These are phyloP conservation scores for Sporisorium exsertum DNA, from an alignment of 1,284 basidiomycete species.

Conservation along the genomic window DNA sequence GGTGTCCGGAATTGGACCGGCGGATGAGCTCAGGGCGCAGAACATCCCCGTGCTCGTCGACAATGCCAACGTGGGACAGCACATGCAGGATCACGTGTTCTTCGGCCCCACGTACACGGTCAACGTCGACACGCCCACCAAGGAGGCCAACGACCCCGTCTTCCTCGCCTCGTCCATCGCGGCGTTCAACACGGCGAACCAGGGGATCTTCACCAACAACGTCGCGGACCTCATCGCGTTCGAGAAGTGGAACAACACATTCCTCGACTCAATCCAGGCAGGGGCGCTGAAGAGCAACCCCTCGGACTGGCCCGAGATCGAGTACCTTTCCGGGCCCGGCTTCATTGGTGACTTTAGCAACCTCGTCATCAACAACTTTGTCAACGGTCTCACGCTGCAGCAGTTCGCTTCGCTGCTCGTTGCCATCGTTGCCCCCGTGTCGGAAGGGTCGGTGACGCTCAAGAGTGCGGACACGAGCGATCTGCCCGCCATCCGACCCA, in stretches of 20 bases:
- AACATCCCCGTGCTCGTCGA: slow-evolving; percentile 42
- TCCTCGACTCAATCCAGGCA: slow-evolving; percentile 41
- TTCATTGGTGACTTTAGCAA: slow-evolving; percentile 55
- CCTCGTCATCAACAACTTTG: slow-evolving; percentile 38
- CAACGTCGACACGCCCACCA: slow-evolving; percentile 46
- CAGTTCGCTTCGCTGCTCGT: slow-evolving; percentile 49
- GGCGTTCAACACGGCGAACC: slow-evolving; percentile 32
- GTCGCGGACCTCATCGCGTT: slow-evolving; percentile 58
- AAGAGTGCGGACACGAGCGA: slow-evolving; percentile 69
- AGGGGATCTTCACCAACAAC: slow-evolving; percentile 56
- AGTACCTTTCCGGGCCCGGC: slow-evolving; percentile 55
- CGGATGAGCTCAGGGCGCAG: slow-evolving; percentile 33
- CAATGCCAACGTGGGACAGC: slow-evolving; percentile 52
- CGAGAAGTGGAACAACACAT: slow-evolving; percentile 48
- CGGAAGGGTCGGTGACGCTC: slow-evolving; percentile 70
- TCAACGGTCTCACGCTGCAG: slow-evolving; percentile 34
- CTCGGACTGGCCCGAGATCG: slow-evolving; percentile 52
- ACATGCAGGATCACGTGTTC: slow-evolving; percentile 64
- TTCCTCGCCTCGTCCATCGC: slow-evolving; percentile 41
- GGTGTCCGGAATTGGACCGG: slow-evolving; percentile 59
- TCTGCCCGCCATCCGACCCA: slow-evolving; percentile 71
- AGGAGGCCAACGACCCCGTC: slow-evolving; percentile 49
- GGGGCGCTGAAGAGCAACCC: slow-evolving; percentile 34
- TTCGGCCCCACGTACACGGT: slow-evolving; percentile 53
- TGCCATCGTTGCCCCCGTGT: slow-evolving; percentile 58